phyloP scores from a whole-genome alignment of 306 rosid species.

The Cucurbita maxima region DNA sequence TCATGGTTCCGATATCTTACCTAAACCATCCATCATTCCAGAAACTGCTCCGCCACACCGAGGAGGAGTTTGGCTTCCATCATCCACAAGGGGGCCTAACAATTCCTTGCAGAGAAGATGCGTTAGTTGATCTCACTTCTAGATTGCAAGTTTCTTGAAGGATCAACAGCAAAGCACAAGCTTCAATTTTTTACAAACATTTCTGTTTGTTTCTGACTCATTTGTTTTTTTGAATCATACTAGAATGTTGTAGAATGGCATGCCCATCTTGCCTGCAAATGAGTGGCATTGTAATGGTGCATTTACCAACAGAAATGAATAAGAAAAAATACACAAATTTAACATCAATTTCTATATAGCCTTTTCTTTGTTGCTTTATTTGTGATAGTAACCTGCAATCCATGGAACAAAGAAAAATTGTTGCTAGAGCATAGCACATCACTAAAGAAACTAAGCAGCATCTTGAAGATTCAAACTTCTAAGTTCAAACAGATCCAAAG shows the following conservation, averaged over 20 bases:
- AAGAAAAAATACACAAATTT: neutral
- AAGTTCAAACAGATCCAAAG: neutral
- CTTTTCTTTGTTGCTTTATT: neutral
- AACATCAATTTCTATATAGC: neutral
- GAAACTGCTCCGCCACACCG: conserved; percentile 9
- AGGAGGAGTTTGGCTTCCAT: conserved; percentile 32
- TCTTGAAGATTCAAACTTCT: neutral
- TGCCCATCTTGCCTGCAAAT: conserved; percentile 2
- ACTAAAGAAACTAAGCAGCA: neutral
- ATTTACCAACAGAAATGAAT: conserved; percentile 1
- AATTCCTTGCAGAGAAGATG: conserved; percentile 32
- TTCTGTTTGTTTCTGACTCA: neutral
- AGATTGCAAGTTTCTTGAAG: conserved; percentile 4
- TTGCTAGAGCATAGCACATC: neutral
- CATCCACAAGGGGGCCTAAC: conserved; percentile 37
- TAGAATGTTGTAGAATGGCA: neutral
- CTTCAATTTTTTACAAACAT: neutral
- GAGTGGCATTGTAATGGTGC: neutral
- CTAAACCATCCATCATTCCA: conserved; percentile 11
- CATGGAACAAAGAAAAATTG: neutral
- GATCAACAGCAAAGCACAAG: neutral
- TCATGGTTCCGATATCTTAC: conserved; percentile 12
- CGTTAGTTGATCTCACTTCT: conserved; percentile 20
- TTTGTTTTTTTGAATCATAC: neutral
- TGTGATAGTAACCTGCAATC: neutral